Base-by-base conservation (phyloP, 495 filamentous ascomycete species). In the Durotheca rogersii region DNA sequence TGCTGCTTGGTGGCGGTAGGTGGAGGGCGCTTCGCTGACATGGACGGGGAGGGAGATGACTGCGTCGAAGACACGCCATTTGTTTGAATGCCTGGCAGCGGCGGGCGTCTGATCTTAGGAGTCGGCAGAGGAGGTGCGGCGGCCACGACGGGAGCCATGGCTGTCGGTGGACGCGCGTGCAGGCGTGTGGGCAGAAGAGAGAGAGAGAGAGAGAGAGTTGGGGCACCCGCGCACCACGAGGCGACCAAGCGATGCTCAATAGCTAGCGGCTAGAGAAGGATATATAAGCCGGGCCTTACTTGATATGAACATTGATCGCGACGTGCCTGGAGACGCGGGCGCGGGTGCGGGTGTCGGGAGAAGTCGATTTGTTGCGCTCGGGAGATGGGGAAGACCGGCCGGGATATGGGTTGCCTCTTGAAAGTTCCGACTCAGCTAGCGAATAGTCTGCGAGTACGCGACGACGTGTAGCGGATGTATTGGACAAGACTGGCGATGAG, bases 51-150 rank as follows among this genome's bases (percentile, higher is more conserved):
- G 7, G 84, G 78, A 1, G 84, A 85, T 1, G 81, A 76, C 19
- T 77, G 76, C n/a, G 80, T 79, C 42, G 81, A 69, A 53, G 76
- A 78, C 50, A 81, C 77, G 31, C 82, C 84, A 70, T 87, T 89
- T 59, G 82, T 77, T 60, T 86, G 84, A 39, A 82, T 73, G 33
- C 82, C 79, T 39, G 84, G 83, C 44, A 83, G 83, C 51, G 82
- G 75, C 49, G 86, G 85, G 23, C 86, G 85, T 68, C 89, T 89
- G 58, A 85, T 81, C 67, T 89, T 89, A 58, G 77, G 77, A 47
- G 80, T 67, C 59, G 75, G 70, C 10, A 78, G 77, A 53, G 78
- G 79, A 20, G 65, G 70, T 38, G 77, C 74, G 33, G 81, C 70
- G 30, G 77, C 78, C 38, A 64, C 62, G 45, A 70, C 53, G 25